Base-by-base conservation (phyloP, 495 filamentous ascomycete genomes). In the Xylaria cubensis region DNA sequence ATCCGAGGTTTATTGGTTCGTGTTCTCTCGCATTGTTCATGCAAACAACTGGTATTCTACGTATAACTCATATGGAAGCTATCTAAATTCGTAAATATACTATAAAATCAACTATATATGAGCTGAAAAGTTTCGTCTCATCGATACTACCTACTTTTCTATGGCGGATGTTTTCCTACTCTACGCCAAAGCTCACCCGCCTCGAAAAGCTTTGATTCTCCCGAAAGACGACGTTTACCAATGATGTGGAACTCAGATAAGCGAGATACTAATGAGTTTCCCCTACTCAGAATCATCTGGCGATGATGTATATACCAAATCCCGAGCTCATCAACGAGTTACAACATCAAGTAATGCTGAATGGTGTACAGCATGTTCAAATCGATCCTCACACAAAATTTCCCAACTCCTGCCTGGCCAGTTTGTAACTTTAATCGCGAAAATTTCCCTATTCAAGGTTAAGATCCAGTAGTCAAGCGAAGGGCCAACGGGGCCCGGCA, bases 391-490 rank as follows among this genome's bases (percentile, higher is more conserved):
- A 58, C 24, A 24, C 65, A 0, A 58, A 29, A 36, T 55, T 15
- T 29, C 8, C 7, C 21, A 32, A 26, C 34, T 24, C 9, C 42
- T 4, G 21, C 36, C 51, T 15, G 36, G 26, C 50, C 24, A 15
- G 34, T 32, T 46, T 56, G 67, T 53, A 51, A 70, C 29, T 48
- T 46, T 36, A 56, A 69, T 79, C 77, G 75, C 75, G 74, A 79
- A 77, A 26, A 73, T 67, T 74, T 77, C 67, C 74, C 71, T 75
- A 64, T 77, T 74, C 74, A 67, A 69, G 74, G 73, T 70, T 68
- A 41, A 77, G 77, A 79, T 77, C 75, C 75, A 64, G 75, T 74
- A 76, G 72, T 75, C 74, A 73, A 76, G 75, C 74, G 77, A 73
- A 51, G 72, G 63, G 58, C 21, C 50, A 53, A 73, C 77, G 77